These are phyloP conservation scores for Apiotrichum veenhuisii DNA, from an alignment of 1,284 basidiomycete species.

Conservation along the genomic window DNA sequence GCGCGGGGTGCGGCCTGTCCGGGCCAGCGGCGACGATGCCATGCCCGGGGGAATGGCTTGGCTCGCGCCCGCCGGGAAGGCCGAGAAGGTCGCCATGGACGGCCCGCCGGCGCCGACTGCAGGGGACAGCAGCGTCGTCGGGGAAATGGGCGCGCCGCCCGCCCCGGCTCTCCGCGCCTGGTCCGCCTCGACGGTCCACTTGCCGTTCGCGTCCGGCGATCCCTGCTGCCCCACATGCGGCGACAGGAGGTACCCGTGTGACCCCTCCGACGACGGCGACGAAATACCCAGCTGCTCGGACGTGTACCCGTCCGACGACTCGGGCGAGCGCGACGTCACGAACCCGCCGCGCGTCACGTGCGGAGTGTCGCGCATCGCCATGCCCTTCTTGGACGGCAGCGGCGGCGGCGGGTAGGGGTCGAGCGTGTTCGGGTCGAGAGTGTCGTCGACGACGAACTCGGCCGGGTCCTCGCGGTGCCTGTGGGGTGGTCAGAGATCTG, in stretches of 20 bases:
- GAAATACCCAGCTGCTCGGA: background rate
- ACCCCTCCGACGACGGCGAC: background rate
- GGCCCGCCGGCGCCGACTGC: background rate
- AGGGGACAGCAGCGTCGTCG: background rate
- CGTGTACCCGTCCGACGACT: background rate
- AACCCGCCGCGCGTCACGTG: too few relatives aligned
- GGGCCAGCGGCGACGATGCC: background rate
- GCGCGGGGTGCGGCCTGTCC: background rate
- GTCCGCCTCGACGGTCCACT: background rate
- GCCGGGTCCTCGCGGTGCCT: background rate
- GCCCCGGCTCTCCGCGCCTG: background rate
- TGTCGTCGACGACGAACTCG: conserved; percentile 1
- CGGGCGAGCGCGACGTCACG: background rate
- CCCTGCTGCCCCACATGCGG: background rate
- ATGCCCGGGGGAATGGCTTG: too few relatives aligned
- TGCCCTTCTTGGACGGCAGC: background rate
- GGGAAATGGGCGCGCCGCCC: background rate
- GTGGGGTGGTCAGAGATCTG: background rate
- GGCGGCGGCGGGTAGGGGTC: background rate
- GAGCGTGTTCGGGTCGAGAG: background rate
- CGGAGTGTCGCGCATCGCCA: background rate
- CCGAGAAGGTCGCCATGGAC: background rate
- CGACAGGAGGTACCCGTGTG: background rate
- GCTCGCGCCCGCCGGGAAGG: too few relatives aligned
- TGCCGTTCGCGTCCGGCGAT: background rate